Evolutionary conservation across 257 asterid species (phyloP).

Genomic region (Anisodus tanguticus): DNA sequence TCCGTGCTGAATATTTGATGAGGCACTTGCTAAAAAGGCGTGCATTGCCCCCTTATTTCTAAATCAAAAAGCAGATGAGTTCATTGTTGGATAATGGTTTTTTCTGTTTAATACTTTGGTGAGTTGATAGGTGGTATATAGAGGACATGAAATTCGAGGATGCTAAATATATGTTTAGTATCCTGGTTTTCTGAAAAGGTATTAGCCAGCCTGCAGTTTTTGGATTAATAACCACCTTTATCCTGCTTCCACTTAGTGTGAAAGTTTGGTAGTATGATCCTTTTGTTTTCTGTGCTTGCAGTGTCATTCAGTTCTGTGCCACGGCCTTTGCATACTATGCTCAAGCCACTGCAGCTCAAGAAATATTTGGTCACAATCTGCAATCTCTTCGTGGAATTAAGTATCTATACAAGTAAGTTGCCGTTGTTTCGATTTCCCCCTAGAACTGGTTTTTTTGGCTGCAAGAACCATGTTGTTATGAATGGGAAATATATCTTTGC

Average conservation of each 20-base stretch:
- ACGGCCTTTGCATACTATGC: constrained; percentile 96
- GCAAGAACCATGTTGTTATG: constrained; percentile 16
- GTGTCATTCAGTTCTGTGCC: constrained; percentile 98
- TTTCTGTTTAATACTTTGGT: not conserved
- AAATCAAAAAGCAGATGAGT: not conserved
- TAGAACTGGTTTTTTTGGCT: not conserved
- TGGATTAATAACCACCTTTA: not conserved
- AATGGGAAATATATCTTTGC: constrained; percentile 38
- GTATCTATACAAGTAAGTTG: constrained; percentile 90
- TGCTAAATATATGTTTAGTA: not conserved
- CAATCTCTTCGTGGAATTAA: constrained; percentile 98
- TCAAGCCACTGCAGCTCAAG: constrained; percentile 99
- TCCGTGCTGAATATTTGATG: not conserved
- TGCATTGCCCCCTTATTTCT: not conserved
- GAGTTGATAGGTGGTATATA: constrained; percentile 12
- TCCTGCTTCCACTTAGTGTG: not conserved
- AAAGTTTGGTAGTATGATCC: constrained; percentile 8
- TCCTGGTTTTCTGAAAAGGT: not conserved
- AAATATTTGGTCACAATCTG: constrained; percentile 95
- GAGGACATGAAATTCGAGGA: not conserved
- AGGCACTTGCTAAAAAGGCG: not conserved
- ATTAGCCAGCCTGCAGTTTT: not conserved
- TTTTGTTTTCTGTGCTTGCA: constrained; percentile 46
- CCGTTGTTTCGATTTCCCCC: not conserved
- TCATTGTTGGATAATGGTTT: not conserved